These are phyloP conservation scores for Tetrapisispora iriomotensis DNA, from an alignment of 805 yeast species.

Conservation along the genomic window DNA sequence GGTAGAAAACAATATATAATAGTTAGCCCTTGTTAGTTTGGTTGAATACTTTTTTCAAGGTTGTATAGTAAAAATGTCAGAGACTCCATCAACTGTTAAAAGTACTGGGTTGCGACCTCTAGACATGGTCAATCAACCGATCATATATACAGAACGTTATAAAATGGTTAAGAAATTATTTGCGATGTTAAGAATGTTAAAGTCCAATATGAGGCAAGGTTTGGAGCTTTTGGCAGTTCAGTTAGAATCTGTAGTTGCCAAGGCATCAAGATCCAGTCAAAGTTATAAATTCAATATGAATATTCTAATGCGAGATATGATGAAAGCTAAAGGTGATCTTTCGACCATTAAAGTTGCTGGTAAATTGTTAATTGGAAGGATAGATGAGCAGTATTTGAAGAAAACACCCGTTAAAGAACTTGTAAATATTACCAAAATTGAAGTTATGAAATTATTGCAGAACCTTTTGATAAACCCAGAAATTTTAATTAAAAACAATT, in stretches of 20 bases:
- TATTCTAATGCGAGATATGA: slow-evolving; percentile 23
- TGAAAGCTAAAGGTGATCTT: slow-evolving; percentile 23
- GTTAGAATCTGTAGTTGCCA: slow-evolving; percentile 22
- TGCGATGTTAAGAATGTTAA: slow-evolving; percentile 13
- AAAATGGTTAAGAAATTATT: slow-evolving; percentile 23
- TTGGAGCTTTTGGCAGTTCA: slow-evolving; percentile 17
- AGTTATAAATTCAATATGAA: slow-evolving; percentile 26
- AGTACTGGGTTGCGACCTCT: slow-evolving; percentile 17
- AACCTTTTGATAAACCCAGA: slow-evolving; percentile 12
- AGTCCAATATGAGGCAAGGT: slow-evolving; percentile 8
- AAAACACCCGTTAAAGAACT: not conserved
- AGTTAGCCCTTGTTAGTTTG: no score
- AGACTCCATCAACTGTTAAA: not conserved
- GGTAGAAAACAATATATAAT: no score
- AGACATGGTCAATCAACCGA: slow-evolving; percentile 24
- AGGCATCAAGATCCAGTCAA: slow-evolving; percentile 19
- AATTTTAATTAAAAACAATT: slow-evolving; percentile 18
- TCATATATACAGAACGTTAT: slow-evolving; percentile 25
- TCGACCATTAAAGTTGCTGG: slow-evolving; percentile 17
- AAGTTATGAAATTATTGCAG: slow-evolving; percentile 14
- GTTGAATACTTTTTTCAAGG: no score
- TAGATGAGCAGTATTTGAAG: not conserved
- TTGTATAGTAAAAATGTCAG: not conserved
- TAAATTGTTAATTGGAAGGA: slow-evolving; percentile 8
- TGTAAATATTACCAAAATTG: slow-evolving; percentile 6